Evolutionary conservation across 1,284 basidiomycete genomes (phyloP), one percentile per base, ranked within the genome.

Genomic region (Apiotrichum porosum): DNA sequence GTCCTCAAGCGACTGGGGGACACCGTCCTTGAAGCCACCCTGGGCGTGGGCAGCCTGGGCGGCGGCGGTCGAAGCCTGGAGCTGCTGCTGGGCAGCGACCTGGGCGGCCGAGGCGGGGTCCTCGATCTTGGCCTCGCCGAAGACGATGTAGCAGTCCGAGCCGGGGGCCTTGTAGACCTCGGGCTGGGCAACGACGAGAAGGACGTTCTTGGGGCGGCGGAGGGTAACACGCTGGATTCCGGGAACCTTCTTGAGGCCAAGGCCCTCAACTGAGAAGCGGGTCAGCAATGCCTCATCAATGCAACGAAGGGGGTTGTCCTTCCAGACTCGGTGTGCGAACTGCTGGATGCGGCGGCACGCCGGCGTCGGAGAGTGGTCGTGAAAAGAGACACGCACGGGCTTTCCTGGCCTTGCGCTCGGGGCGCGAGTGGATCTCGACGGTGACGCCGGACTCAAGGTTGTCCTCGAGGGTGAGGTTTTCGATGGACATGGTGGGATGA

Each of bases 71-170:
- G 64, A 67, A 31, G 72, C 72, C 37, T 84, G 82, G 62, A 90
- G 80, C 69, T 91, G 89, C 70, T 92, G 89, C 44, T 87, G 85
- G 54, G 88, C 85, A 51, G 81, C 81, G 51, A 92, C 74, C 73
- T 90, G 88, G 51, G 87, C 86, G 62, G 86, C 83, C 40, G 84
- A 81, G 74, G 84, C 85, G 80, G 88, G 88, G 74, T 97, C 92
- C 78, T 97, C 92, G 61, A 89, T 83, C 85, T 93, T 95, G 61
- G 91, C 92, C 79, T 98, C 94, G 62, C 94, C 94, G 65, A 97
- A 98, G 58, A 98, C 91, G 71, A 98, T 91, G 81, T 98, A 97
- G 76, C 87, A 90, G 76, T 98, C 95, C 66, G 89, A 92, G 76
- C 88, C 89, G 43, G 88, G 84, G 44, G 91, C 92, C 80, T 97